Conservation (phyloP, 139 green algal genomes). For the Mesostigma viride region DNA sequence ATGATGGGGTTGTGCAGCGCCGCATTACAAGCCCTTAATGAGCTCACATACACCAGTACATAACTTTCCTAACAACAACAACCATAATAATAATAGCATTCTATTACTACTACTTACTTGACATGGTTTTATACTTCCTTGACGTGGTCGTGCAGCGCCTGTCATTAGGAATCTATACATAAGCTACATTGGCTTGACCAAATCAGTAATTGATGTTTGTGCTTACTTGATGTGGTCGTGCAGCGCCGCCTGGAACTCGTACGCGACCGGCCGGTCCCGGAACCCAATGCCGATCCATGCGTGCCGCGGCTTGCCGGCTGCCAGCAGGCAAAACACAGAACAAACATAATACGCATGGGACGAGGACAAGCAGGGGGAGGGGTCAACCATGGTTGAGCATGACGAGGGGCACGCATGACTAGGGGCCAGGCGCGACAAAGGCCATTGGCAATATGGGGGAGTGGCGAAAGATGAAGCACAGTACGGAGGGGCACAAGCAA, state of each 20-base stretch:
- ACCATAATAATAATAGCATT: not conserved
- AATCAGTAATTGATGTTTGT: not conserved
- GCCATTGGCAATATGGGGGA: too few relatives aligned
- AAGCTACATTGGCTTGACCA: not conserved
- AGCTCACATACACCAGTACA: too few relatives aligned
- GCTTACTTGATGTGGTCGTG: not conserved
- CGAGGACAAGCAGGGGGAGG: too few relatives aligned
- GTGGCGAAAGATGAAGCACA: too few relatives aligned
- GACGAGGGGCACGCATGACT: too few relatives aligned
- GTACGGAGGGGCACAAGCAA: too few relatives aligned
- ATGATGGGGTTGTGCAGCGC: too few relatives aligned
- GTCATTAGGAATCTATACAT: not conserved
- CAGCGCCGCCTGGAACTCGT: slow-evolving; percentile 29
- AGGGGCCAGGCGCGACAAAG: too few relatives aligned
- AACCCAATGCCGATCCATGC: slow-evolving; percentile 29
- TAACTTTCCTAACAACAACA: not conserved
- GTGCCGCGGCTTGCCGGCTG: slow-evolving; percentile 6
- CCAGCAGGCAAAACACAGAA: too few relatives aligned
- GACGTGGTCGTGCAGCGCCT: not conserved
- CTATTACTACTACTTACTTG: not conserved
- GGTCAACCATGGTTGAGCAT: too few relatives aligned
- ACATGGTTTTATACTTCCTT: not conserved
- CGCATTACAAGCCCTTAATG: too few relatives aligned
- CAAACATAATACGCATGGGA: too few relatives aligned
- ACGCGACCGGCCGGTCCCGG: slow-evolving; percentile 23